Base-by-base conservation (phyloP, 495 filamentous ascomycete genomes). In the Terfezia boudieri region DNA sequence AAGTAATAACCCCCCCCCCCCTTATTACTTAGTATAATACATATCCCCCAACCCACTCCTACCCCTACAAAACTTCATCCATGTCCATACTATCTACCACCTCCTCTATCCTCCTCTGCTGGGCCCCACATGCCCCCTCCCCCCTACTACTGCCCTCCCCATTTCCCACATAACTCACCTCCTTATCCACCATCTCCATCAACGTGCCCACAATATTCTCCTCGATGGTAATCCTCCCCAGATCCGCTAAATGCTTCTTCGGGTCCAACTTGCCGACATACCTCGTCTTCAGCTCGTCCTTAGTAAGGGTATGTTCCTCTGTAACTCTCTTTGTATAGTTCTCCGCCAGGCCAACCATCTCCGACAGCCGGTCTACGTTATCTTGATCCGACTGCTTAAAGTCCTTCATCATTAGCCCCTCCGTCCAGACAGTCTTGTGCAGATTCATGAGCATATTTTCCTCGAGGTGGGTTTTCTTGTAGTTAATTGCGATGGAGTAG, bases 401-500 rank as follows among this genome's bases (percentile, higher is more conserved):
- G 67, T 96, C 87, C 52, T 88, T 84, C 92, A 98, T 96, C 67
- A 92, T 79, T 61, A 98, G 69, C 9, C 86, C 90, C 67, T 98
- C 90, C 5, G 90, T 98, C 90, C 90, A 98, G 49, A 94, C 88
- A 55, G 94, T 88, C 74, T 98, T 98, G 73, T 98, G 90, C 56
- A 98, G 71, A 63, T 96, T 98, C 90, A 98, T 98, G 63, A 98
- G 68, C 90, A 98, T 96, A 68, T 93, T 95, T 73, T 98, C 92
- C 70, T 98, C 90, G 51, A 98, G 72, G 2, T 86, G 90, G 1
- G 92, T 94, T 74, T 98, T 98, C 59, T 90, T 76, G 71, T 98
- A 98, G 68, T 90, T 86, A 71, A 98, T 96, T 46, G 76, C 89
- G 62, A 98, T 96, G 63, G 86, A 94, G 73, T 98, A 98, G 73